Evolutionary conservation across 1,284 basidiomycete genomes (phyloP), one percentile per base, ranked within the genome.

Genomic region (Leccinum griseonigrum): DNA sequence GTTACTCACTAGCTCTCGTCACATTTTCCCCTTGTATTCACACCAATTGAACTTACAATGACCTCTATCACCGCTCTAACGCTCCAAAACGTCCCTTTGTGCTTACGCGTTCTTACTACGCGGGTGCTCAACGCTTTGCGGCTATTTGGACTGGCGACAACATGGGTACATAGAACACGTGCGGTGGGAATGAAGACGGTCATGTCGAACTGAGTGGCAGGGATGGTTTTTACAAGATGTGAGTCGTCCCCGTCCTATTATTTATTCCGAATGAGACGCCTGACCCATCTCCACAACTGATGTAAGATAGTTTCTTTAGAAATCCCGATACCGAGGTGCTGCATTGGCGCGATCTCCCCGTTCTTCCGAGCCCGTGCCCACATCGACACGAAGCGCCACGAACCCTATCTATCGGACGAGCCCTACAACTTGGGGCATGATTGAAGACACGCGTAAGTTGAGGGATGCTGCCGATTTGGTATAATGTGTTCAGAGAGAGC

Each of bases 141-240:
- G 96, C 97, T 1, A 94, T 97, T 83, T 99, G 97, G 97, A 99
- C 96, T 2, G 97, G 97, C 14, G 97, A 99, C 77, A 99, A 99
- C 75, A 80, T 98, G 50, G 95, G 97, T 34, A 95, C 92, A 0
- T 99, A 97, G 97, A 96, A 63, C 97, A 99, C 72, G 94, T 99
- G 84, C 88, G 2, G 92, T 94, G 34, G 94, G 95, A 52, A 84
- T 97, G 61, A 93, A 97, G 71, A 98, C 99, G 92, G 89, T 97
- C 11, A 81, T 99, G 46, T 85, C 94, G 13, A 93, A 95, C 75
- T 88, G 88, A 60, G 88, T 99, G 55, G 94, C 88, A n/a, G 97
- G 97, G 29, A 94, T 98, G 86, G 85, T 88, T 52, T 99, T 97
- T 75, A 84, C 87, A 57, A 97, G 97, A 65, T 90, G 93, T 95